Conservation (phyloP, 805 yeast genomes). For the Candida pseudofarinosa region DNA sequence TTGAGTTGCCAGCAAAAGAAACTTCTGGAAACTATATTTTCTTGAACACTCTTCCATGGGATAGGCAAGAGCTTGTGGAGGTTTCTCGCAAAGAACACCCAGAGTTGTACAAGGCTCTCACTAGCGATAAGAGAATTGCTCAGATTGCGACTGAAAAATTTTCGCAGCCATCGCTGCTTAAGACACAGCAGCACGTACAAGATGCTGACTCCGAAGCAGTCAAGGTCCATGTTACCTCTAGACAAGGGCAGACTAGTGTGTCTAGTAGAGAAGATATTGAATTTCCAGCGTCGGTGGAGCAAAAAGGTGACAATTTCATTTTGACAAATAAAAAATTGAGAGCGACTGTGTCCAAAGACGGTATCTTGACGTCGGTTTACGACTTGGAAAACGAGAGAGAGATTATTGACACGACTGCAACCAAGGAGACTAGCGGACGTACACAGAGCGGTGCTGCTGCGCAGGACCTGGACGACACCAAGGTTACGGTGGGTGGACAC, state of each 20-base stretch:
- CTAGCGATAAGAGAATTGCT: slow-evolving; percentile 3
- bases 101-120: slow-evolving; percentile 12
- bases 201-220: background rate
- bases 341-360: slow-evolving; percentile 50
- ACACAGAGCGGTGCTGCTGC: background rate
- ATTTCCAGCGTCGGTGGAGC: slow-evolving; percentile 47
- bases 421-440: slow-evolving; percentile 38
- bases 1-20: slow-evolving; percentile 1
- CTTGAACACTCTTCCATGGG: slow-evolving; percentile 67
- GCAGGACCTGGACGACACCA: slow-evolving; percentile 8
- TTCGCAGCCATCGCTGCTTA: too few species aligned
- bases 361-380: slow-evolving; percentile 56
- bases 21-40: slow-evolving; percentile 9
- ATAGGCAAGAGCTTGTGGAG: slow-evolving; percentile 43
- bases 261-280: slow-evolving; percentile 19
- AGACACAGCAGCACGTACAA: background rate
- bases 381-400: slow-evolving; percentile 60
- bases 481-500: slow-evolving; percentile 56
- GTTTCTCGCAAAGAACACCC: slow-evolving; percentile 20
- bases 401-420: slow-evolving; percentile 55
- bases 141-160: slow-evolving; percentile 3
- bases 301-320: slow-evolving; percentile 37
- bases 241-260: slow-evolving; percentile 15
- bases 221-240: background rate
- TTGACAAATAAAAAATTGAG: slow-evolving; percentile 60